phyloP scores from a whole-genome alignment of 1,284 basidiomycete species.

The Xerocomus amazonicus region DNA sequence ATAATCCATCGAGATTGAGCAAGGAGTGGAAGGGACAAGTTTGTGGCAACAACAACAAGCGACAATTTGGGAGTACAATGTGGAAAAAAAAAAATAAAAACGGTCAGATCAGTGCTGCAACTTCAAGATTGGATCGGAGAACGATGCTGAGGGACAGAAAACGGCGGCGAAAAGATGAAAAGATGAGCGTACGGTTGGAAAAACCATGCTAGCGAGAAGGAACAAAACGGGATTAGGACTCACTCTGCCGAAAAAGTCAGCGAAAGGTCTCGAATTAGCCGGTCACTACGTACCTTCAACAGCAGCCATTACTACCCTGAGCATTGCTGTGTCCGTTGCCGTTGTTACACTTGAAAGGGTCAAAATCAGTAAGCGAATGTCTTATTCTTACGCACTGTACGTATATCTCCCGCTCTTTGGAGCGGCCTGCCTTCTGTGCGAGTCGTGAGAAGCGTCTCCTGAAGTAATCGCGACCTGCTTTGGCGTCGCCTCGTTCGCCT shows the following conservation, averaged over 20 bases:
- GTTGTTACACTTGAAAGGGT: constrained; percentile 69
- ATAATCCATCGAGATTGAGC: constrained; percentile 16
- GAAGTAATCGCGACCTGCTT: constrained; percentile 86
- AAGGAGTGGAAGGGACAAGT: constrained; percentile 25
- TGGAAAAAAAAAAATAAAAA: constrained; percentile 16
- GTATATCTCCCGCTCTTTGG: constrained; percentile 89
- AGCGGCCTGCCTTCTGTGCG: constrained; percentile 75
- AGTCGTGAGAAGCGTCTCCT: constrained; percentile 79
- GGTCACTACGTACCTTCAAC: constrained; percentile 70
- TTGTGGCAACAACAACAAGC: constrained; percentile 17
- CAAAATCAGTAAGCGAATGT: background rate
- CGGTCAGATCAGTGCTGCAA: constrained; percentile 53
- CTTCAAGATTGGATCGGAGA: constrained; percentile 54
- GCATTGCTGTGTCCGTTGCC: constrained; percentile 89
- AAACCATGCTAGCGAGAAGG: constrained; percentile 15
- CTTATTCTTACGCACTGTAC: constrained; percentile 63
- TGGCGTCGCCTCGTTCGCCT: constrained; percentile 64
- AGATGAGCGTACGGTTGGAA: constrained; percentile 35
- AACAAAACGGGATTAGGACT: constrained; percentile 45
- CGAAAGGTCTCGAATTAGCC: constrained; percentile 5
- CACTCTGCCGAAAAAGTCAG: constrained; percentile 53
- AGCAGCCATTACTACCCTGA: constrained; percentile 91
- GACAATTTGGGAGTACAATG: constrained; percentile 14
- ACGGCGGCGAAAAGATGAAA: constrained; percentile 20
- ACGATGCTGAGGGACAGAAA: constrained; percentile 45